Evolutionary conservation across 495 filamentous ascomycete genomes (phyloP).

Genomic region (Lindgomyces ingoldianus): DNA sequence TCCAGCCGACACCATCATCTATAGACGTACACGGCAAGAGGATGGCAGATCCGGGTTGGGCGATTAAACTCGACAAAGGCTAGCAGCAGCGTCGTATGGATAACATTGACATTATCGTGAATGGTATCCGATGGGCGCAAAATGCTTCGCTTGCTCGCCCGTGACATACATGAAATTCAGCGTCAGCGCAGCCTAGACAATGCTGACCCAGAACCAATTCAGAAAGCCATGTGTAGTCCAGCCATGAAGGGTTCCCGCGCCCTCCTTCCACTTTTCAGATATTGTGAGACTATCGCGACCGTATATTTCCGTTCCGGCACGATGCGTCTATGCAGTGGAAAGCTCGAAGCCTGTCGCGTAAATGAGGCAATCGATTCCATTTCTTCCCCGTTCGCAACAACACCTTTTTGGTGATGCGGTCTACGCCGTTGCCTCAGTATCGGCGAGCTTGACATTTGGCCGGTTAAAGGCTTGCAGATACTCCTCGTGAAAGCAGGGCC

Average conservation of each 20-base stretch:
- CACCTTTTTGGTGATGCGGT: slow-evolving; percentile 26
- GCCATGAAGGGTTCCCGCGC: neutral
- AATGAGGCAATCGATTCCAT: slow-evolving; percentile 29
- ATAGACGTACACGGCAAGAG: slow-evolving; percentile 21
- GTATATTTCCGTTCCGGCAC: slow-evolving; percentile 27
- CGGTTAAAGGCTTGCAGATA: slow-evolving; percentile 32
- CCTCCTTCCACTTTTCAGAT: slow-evolving; percentile 18
- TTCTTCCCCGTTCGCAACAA: slow-evolving; percentile 29
- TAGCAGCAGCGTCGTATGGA: slow-evolving; percentile 32
- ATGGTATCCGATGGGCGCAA: too few species aligned
- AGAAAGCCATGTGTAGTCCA: neutral
- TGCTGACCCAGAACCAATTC: neutral
- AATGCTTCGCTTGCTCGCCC: slow-evolving; percentile 15
- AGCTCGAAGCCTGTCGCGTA: slow-evolving; percentile 33
- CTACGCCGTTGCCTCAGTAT: slow-evolving; percentile 29
- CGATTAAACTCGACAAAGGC: slow-evolving; percentile 5
- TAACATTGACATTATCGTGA: slow-evolving; percentile 24
- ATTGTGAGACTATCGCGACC: slow-evolving; percentile 14
- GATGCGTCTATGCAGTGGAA: slow-evolving; percentile 15
- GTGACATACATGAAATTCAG: slow-evolving; percentile 25
- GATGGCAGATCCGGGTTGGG: slow-evolving; percentile 24
- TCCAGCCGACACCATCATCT: slow-evolving; percentile 33
- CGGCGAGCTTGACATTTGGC: slow-evolving; percentile 26
- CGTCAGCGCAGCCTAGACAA: slow-evolving; percentile 18
- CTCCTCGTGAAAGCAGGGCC: slow-evolving; percentile 34